Base-by-base conservation (phyloP, 345 rosid genomes). In the Heritiera fomes region DNA sequence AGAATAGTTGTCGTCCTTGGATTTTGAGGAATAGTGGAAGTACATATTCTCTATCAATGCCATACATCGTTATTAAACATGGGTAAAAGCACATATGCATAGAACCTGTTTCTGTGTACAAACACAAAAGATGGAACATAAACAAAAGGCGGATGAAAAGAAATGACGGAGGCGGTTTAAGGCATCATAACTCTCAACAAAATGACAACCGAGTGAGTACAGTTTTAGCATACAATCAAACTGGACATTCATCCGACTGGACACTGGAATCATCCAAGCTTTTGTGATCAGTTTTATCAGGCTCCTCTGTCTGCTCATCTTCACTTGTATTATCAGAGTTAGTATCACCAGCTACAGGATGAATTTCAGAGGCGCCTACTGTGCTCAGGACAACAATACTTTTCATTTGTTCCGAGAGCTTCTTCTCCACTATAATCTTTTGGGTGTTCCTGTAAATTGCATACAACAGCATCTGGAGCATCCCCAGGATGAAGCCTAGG, bases 401-500 rank as follows among this genome's bases (percentile, higher is more conserved):
- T 62, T 82, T 77, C 20, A 79, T 12, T 17, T 75, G 53, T 30
- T 83, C 87, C 41, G 88, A 86, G 8, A 72, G 46, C 80, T 82
- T 70, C 49, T 81, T 80, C 20, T 87, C 83, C 41, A 67, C 78
- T 3, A 75, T 63, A 0, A 65, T 83, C 65, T 80, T 77, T 58
- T 75, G 71, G 15, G 85, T 56, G 56, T 87, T 87, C 30, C 86
- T 89, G 88, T 87, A 93, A 6, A 86, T 56, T 13, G 81, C 84
- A 73, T 95, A 92, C 38, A 95, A 72, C 17, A 83, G 2, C 98
- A 93, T 95, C 83, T 93, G 98, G 59, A 86, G 38, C 75, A 92
- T 63, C 56, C 99, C 99, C 70, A 95, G 58, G 73, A 85, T 9
- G 80, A 95, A 87, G 32, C 99, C 99, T 45, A 90, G 8, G 9